Percentiles rank a stretch among this genome's conserved stretches.
These are phyloP conservation scores for Nakazawaea pomicola DNA, from an alignment of 805 yeast genomes.

Conservation along the genomic window DNA sequence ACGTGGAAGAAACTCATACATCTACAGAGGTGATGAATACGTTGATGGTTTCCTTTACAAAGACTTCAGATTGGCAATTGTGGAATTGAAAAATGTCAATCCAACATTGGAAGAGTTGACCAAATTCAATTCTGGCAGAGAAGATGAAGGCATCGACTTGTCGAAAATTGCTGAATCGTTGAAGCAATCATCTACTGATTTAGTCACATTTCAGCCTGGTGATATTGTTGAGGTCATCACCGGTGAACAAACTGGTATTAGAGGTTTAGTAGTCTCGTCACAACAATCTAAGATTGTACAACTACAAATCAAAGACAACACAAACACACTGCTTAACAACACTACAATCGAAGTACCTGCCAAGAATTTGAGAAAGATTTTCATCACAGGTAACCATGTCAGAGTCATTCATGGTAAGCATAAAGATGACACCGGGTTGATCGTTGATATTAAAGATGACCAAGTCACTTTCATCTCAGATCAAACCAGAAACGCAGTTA, in stretches of 20 bases:
- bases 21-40: constrained; percentile 85
- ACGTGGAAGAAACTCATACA: constrained; percentile 53
- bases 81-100: constrained; percentile 73
- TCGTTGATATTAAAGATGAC: constrained; percentile 74
- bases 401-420: constrained; percentile 89
- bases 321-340: constrained; percentile 53
- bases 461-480: constrained; percentile 88
- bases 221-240: constrained; percentile 87
- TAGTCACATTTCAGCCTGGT: constrained; percentile 78
- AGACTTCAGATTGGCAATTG: constrained; percentile 76
- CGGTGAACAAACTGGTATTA: constrained; percentile 91
- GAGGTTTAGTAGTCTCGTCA: constrained; percentile 72
- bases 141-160: constrained; percentile 84
- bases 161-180: constrained; percentile 83
- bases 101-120: constrained; percentile 90
- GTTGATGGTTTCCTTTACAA: constrained; percentile 83
- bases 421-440: constrained; percentile 91
- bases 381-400: constrained; percentile 91
- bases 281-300: constrained; percentile 51
- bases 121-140: constrained; percentile 65
- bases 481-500: constrained; percentile 80
- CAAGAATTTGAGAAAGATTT: constrained; percentile 76
- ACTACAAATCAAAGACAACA: constrained; percentile 44
- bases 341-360: constrained; percentile 74
- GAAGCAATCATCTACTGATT: constrained; percentile 53